Base-by-base conservation (phyloP, 306 rosid species). In the Alnus glutinosa region DNA sequence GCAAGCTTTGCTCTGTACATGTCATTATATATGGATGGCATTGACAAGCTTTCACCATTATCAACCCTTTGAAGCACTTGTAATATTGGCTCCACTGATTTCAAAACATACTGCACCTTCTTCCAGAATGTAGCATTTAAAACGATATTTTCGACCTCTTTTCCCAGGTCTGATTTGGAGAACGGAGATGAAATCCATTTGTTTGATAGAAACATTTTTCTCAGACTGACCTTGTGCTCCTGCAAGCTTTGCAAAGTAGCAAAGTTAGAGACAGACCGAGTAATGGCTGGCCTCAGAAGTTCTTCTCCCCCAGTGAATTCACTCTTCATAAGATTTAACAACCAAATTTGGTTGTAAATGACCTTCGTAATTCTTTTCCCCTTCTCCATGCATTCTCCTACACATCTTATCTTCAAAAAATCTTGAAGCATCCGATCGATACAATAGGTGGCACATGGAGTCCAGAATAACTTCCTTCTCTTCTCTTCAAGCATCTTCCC, bases 401-500 rank as follows among this genome's bases (percentile, higher is more conserved):
- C 97, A 54, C 92, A 78, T 83, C 84, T 88, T 83, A 95, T 88
- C 87, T 91, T 90, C 79, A 85, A 59, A 83, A 95, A 87, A 88
- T 92, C 94, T 79, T 90, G 95, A 78, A 95, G 97, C 89, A 90
- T 89, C 75, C 74, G 88, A 83, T 92, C 92, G 52, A 95, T 85
- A 88, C 94, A 91, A 75, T 82, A 83, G 47, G 87, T 89, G 76
- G 94, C 97, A 84, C 98, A 95, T 48, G 97, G 98, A 13, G 97
- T 89, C 98, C 98, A 95, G 80, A 95, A 95, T 59, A 92, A 82
- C 74, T 85, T 86, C 80, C 93, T 87, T 80, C 98, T 91, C 86
- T 88, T 94, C 86, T 91, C 97, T 73, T 91, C 98, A 49, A 95
- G 95, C 96, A 92, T 89, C 85, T 91, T 91, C 58, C 98, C 99